phyloP scores from a whole-genome alignment of 805 yeast species.

The Candida coleopterorum region DNA sequence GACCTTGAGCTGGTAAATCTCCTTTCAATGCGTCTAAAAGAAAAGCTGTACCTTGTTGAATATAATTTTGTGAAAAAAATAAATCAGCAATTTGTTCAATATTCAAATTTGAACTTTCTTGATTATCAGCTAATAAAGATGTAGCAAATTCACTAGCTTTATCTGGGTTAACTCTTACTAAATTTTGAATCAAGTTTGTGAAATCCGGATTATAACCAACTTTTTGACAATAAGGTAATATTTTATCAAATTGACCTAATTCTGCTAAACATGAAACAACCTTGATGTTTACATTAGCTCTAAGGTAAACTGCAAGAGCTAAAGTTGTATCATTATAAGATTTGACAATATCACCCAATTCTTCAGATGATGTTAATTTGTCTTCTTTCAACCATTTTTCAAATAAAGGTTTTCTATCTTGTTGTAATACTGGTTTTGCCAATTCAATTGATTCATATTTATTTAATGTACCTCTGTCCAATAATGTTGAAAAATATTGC shows the following conservation, averaged over 20 bases:
- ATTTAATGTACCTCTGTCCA: slow-evolving; percentile 90
- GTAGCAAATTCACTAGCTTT: slow-evolving; percentile 97
- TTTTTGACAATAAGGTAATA: slow-evolving; percentile 88
- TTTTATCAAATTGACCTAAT: slow-evolving; percentile 93
- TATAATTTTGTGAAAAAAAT: slow-evolving; percentile 87
- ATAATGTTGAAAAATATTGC: slow-evolving; percentile 84
- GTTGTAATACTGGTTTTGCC: slow-evolving; percentile 92
- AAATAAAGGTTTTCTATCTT: slow-evolving; percentile 85
- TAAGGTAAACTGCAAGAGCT: slow-evolving; percentile 86
- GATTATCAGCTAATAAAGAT: slow-evolving; percentile 62
- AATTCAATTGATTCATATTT: slow-evolving; percentile 91
- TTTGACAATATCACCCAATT: slow-evolving; percentile 92
- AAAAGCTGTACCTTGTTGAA: slow-evolving; percentile 98
- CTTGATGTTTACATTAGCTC: slow-evolving; percentile 78
- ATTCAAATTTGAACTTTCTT: slow-evolving; percentile 48
- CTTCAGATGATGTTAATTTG: slow-evolving; percentile 92
- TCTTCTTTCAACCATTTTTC: slow-evolving; percentile 97
- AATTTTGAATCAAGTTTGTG: slow-evolving; percentile 81
- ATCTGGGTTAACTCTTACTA: slow-evolving; percentile 92
- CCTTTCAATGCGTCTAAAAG: slow-evolving; percentile 90
- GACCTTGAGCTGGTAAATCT: slow-evolving; percentile 92
- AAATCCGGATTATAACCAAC: slow-evolving; percentile 87
- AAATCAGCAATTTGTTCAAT: slow-evolving; percentile 88
- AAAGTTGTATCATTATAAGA: slow-evolving; percentile 73
- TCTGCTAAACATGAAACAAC: slow-evolving; percentile 92